Conservation (phyloP, 768 basidiomycete species). For the Plicaturopsis crispa region DNA sequence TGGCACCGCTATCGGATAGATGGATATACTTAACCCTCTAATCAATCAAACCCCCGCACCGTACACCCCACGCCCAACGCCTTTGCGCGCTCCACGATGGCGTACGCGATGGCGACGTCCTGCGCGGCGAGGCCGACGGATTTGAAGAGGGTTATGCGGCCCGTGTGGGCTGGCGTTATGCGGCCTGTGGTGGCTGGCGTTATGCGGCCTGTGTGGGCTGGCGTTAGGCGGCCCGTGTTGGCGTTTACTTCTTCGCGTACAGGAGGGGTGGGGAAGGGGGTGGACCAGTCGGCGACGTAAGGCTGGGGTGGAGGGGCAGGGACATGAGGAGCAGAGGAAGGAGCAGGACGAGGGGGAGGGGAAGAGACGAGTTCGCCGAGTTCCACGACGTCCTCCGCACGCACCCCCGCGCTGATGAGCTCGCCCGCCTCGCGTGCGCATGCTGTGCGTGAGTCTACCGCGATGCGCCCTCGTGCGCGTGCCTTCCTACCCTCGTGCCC, state of each 20-base stretch:
- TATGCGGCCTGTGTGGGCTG: conserved; percentile 25
- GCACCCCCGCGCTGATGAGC: conserved; percentile 48
- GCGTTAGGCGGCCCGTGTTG: conserved; percentile 4
- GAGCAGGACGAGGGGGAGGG: too few relatives aligned
- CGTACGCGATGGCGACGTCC: conserved; percentile 73
- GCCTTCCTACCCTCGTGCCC: too few relatives aligned
- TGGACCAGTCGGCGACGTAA: not conserved
- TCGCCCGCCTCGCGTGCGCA: conserved; percentile 80
- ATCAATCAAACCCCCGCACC: conserved; percentile 41
- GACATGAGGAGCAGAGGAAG: too few relatives aligned
- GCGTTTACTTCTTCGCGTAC: conserved; percentile 1
- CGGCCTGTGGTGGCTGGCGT: not conserved
- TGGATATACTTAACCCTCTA: too few relatives aligned
- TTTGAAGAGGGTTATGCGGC: conserved; percentile 75
- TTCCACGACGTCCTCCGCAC: conserved; percentile 42
- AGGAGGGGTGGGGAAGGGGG: conserved; percentile 1
- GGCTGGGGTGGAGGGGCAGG: too few relatives aligned
- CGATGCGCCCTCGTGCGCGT: conserved; percentile 29
- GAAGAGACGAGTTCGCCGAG: conserved; percentile 53
- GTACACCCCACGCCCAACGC: conserved; percentile 41
- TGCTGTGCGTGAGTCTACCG: conserved; percentile 71
- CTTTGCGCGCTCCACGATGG: conserved; percentile 59
- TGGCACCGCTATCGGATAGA: too few relatives aligned
- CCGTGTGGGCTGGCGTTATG: conserved; percentile 15
- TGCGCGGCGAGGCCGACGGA: conserved; percentile 85